A percentile compares a stretch with the other conserved stretches of the same genome.
These are phyloP conservation scores for Diaporthe australafricana DNA, from an alignment of 2,329 filamentous ascomycete genomes.

Conservation along the genomic window DNA sequence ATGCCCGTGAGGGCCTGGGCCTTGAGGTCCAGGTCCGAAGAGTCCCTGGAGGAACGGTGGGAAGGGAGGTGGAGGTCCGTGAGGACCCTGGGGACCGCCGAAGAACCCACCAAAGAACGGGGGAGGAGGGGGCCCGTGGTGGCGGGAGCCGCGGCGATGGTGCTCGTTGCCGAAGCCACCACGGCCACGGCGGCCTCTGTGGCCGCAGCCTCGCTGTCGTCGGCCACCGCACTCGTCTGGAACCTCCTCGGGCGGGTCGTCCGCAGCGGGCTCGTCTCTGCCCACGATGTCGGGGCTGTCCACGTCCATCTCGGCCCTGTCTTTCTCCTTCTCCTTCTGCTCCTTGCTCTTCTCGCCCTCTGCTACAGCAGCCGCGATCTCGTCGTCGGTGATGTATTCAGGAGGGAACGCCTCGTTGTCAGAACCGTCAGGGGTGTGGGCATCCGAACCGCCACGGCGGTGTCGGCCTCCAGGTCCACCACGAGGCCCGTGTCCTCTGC, in stretches of 20 bases:
- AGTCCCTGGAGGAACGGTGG: slow-evolving; percentile 30
- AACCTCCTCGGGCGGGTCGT: slow-evolving; percentile 43
- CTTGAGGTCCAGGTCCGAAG: slow-evolving; percentile 33
- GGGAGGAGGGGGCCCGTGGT: slow-evolving; percentile 40
- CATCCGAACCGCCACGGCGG: slow-evolving; percentile 8
- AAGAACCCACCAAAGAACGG: slow-evolving; percentile 39
- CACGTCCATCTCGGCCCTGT: slow-evolving; percentile 33
- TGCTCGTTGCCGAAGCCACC: slow-evolving; percentile 39
- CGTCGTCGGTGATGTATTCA: slow-evolving; percentile 36
- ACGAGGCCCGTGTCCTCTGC: slow-evolving; percentile 10
- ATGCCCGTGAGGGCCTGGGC: slow-evolving; percentile 39
- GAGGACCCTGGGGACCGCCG: slow-evolving; percentile 24
- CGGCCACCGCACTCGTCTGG: slow-evolving; percentile 33
- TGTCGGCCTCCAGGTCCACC: slow-evolving; percentile 19
- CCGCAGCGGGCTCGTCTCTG: slow-evolving; percentile 41
- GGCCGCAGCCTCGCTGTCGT: slow-evolving; percentile 37
- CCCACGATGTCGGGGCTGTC: slow-evolving; percentile 48
- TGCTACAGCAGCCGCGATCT: slow-evolving; percentile 32
- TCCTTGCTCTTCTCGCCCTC: slow-evolving; percentile 26
- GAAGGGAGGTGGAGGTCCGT: slow-evolving; percentile 23
- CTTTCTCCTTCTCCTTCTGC: slow-evolving; percentile 37
- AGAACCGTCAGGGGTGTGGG: slow-evolving; percentile 7
- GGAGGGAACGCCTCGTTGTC: slow-evolving; percentile 35
- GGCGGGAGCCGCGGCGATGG: slow-evolving; percentile 35
- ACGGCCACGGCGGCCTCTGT: slow-evolving; percentile 38